Evolutionary conservation across 176 grass and related monocot genomes (phyloP).

Genomic region (Elaeis guineensis): DNA sequence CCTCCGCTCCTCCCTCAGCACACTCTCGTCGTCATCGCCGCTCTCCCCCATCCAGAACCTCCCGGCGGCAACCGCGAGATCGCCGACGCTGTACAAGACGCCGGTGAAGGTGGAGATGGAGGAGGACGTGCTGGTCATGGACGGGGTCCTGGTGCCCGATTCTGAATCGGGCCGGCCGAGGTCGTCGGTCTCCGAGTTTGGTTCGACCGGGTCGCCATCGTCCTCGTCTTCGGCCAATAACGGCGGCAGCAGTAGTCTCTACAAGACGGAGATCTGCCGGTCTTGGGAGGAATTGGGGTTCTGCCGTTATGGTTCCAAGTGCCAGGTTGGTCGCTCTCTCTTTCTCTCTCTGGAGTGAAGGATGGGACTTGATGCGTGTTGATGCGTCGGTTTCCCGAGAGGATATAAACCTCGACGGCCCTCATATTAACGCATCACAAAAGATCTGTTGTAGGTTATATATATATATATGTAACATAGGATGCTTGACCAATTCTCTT

Average conservation of each 20-base stretch:
- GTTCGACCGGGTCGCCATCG: no score
- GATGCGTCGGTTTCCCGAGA: background rate
- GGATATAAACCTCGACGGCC: background rate
- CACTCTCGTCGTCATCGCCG: slow-evolving; percentile 6
- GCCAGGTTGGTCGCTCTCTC: background rate
- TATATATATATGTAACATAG: background rate
- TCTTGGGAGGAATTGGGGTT: slow-evolving; percentile 9
- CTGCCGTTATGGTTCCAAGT: slow-evolving; percentile 22
- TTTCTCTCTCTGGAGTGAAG: no score
- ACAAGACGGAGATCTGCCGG: slow-evolving; percentile 11
- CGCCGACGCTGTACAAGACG: background rate
- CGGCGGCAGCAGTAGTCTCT: background rate
- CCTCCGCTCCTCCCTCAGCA: slow-evolving; percentile 20
- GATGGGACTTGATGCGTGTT: no score
- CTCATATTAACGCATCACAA: background rate
- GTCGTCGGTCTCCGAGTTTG: background rate
- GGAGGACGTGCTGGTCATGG: slow-evolving; percentile 35
- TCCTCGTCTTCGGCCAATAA: no score
- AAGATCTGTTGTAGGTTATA: no score
- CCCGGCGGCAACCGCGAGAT: no score
- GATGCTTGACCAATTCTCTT: slow-evolving; percentile 12
- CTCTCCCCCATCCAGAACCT: no score
- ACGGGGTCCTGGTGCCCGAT: slow-evolving; percentile 34
- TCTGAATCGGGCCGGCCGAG: background rate
- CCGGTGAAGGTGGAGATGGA: slow-evolving; percentile 19